Conservation (phyloP, 2,329 filamentous ascomycete genomes). For the Fusarium mundagurra region DNA sequence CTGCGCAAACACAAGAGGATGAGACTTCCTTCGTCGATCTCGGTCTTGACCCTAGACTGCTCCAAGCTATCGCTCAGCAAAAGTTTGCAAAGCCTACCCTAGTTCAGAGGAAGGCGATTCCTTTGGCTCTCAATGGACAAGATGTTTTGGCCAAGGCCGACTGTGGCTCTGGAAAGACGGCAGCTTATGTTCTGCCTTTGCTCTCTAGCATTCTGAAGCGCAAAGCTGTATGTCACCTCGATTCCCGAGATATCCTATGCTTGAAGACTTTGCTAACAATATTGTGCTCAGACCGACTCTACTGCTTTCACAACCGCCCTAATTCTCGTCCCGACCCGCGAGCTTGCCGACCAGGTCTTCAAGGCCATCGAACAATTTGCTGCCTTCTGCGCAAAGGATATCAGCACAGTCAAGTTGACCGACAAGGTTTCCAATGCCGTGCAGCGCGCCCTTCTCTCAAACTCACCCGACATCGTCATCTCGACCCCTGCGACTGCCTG, state of each 20-base stretch:
- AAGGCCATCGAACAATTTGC: slow-evolving; percentile 81
- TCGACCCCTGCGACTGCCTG: slow-evolving; percentile 89
- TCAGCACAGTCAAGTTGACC: slow-evolving; percentile 85
- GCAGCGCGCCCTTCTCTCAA: slow-evolving; percentile 85
- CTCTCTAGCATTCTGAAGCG: slow-evolving; percentile 83
- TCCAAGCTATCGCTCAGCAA: slow-evolving; percentile 86
- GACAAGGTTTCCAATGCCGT: slow-evolving; percentile 91
- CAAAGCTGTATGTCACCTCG: slow-evolving; percentile 66
- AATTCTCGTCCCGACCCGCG: slow-evolving; percentile 92
- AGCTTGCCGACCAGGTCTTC: slow-evolving; percentile 91
- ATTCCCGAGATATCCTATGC: not conserved
- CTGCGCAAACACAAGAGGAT: slow-evolving; percentile 34
- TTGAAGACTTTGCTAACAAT: slow-evolving; percentile 7
- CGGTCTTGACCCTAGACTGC: slow-evolving; percentile 82
- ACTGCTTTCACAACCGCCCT: slow-evolving; percentile 74
- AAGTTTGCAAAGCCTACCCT: slow-evolving; percentile 88
- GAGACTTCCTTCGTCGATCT: slow-evolving; percentile 76
- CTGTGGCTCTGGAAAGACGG: slow-evolving; percentile 96
- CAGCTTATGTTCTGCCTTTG: slow-evolving; percentile 93
- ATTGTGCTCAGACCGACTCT: slow-evolving; percentile 55
- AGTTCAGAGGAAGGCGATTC: slow-evolving; percentile 88
- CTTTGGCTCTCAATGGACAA: slow-evolving; percentile 84
- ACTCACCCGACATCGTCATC: slow-evolving; percentile 87
- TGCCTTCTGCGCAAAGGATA: slow-evolving; percentile 84
- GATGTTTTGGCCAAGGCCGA: slow-evolving; percentile 93